phyloP scores from a whole-genome alignment of 306 rosid genomes.

The Gillenia trifoliata region DNA sequence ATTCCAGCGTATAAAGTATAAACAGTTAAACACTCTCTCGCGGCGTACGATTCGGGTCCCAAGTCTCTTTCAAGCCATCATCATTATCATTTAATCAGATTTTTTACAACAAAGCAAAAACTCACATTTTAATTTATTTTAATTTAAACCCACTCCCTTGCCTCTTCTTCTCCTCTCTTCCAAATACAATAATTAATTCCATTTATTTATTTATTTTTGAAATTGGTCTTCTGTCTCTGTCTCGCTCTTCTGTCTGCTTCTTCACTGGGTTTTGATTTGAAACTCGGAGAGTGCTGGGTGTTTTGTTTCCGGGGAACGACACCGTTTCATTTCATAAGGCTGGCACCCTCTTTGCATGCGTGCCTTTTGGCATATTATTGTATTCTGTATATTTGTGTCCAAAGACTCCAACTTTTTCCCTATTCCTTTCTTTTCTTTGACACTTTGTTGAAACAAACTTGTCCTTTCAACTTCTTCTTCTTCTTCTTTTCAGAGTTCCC shows the following conservation, averaged over 20 bases:
- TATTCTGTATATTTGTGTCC: background rate
- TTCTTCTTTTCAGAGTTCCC: background rate
- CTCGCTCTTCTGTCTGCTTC: background rate
- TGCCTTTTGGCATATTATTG: background rate
- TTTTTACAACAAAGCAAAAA: background rate
- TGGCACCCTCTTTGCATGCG: background rate
- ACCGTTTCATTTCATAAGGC: background rate
- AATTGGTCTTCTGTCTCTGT: background rate
- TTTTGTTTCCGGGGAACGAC: background rate
- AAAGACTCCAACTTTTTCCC: background rate
- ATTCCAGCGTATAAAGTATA: background rate
- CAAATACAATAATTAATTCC: background rate
- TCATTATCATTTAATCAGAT: background rate
- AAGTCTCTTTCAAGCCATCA: background rate
- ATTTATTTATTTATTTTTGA: too few species aligned
- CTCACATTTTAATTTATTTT: too few species aligned
- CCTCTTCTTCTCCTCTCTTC: background rate
- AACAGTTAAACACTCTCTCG: background rate
- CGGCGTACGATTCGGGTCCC: background rate
- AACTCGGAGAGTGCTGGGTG: background rate
- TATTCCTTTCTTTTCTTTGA: background rate
- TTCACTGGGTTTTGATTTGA: background rate
- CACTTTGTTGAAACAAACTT: background rate
- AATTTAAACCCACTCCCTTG: background rate
- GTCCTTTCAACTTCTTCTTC: background rate